Evolutionary conservation across 768 basidiomycete species (phyloP).

Genomic region (Panaeolus cyanescens): DNA sequence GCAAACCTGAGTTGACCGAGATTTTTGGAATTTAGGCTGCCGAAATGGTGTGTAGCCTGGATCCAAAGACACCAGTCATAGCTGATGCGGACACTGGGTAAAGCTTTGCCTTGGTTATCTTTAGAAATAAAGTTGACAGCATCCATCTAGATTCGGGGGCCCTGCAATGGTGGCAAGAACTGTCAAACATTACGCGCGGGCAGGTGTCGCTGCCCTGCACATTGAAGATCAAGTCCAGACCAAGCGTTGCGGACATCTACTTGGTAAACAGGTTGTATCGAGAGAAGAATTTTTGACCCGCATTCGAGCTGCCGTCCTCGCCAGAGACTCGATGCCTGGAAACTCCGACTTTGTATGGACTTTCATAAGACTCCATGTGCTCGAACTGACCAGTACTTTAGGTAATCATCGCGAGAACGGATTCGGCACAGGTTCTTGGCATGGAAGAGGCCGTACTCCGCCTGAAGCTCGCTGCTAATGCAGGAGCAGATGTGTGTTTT

Average conservation of each 20-base stretch:
- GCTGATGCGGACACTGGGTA: conserved; percentile 83
- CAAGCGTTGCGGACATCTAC: conserved; percentile 76
- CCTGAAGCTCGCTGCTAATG: conserved; percentile 64
- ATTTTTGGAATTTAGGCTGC: conserved; percentile 49
- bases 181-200: conserved; percentile 62
- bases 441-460: conserved; percentile 76
- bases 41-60: conserved; percentile 69
- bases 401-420: conserved; percentile 77
- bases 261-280: conserved; percentile 81
- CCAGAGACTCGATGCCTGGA: conserved; percentile 29
- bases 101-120: conserved; percentile 7
- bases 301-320: conserved; percentile 78
- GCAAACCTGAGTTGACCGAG: too few relatives aligned
- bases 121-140: too few relatives aligned
- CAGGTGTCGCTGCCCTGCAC: conserved; percentile 73
- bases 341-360: conserved; percentile 65
- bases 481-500: conserved; percentile 80
- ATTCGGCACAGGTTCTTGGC: conserved; percentile 77
- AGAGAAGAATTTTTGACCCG: conserved; percentile 76
- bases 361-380: not conserved
- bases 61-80: conserved; percentile 69
- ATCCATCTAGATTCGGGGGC: conserved; percentile 74
- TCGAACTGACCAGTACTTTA: conserved; percentile 16
- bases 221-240: conserved; percentile 84
- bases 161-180: conserved; percentile 77